These are phyloP conservation scores for Sporothrix dimorphospora DNA, from an alignment of 2,329 filamentous ascomycete genomes.

Conservation along the genomic window DNA sequence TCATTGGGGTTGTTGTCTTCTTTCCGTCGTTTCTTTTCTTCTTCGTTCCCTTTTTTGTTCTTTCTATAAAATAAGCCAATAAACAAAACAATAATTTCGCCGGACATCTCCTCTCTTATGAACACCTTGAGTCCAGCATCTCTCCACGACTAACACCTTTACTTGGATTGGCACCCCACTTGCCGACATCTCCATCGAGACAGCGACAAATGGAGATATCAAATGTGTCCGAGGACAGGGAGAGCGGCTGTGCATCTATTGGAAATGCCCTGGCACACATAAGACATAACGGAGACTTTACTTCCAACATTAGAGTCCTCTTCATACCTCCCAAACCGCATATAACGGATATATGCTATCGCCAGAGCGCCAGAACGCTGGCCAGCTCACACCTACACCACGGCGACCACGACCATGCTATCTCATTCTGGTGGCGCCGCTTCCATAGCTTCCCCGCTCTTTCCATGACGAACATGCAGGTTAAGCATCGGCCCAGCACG, in stretches of 20 bases:
- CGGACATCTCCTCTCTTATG: not conserved
- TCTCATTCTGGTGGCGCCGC: not conserved
- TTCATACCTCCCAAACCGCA: not conserved
- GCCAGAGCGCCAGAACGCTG: not conserved
- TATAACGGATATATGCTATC: conserved; percentile 6
- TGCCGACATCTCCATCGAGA: not conserved
- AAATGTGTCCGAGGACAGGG: conserved; percentile 2
- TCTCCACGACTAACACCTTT: not conserved
- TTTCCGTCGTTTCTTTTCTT: not conserved
- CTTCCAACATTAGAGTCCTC: too few relatives aligned
- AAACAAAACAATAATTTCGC: not conserved
- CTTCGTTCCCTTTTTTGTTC: not conserved
- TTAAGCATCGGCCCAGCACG: not conserved
- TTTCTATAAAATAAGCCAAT: not conserved
- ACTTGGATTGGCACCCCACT: not conserved
- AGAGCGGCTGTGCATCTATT: not conserved
- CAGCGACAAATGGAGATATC: not conserved
- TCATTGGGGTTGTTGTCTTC: not conserved
- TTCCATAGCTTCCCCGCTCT: not conserved
- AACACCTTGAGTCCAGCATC: not conserved
- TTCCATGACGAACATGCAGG: not conserved
- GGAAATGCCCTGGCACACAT: not conserved
- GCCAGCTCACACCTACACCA: not conserved
- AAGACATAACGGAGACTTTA: not conserved
- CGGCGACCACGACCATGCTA: not conserved